Conservation (phyloP, 1,284 basidiomycete genomes). For the Rhodotorula sp. region DNA sequence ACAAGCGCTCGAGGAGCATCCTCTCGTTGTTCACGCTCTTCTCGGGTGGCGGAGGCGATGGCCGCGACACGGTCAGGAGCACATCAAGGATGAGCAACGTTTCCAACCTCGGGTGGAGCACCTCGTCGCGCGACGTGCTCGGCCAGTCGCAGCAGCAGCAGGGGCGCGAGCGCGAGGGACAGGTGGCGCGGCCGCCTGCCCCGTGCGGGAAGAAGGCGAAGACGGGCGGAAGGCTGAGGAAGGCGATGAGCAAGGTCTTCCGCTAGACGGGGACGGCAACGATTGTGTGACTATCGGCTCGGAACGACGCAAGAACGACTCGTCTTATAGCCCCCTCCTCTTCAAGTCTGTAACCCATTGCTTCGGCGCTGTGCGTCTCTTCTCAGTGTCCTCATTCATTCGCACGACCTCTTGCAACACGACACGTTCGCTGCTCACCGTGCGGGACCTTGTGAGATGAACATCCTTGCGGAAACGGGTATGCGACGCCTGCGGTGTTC, state of each 20-base stretch:
- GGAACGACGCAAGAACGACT: too few relatives aligned
- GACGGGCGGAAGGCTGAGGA: conserved; percentile 9
- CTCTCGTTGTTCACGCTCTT: conserved; percentile 28
- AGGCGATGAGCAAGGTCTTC: conserved; percentile 1
- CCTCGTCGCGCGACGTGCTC: not conserved
- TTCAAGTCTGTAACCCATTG: too few relatives aligned
- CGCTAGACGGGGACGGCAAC: not conserved
- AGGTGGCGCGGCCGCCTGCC: too few relatives aligned
- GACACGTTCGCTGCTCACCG: not conserved
- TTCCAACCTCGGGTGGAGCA: conserved; percentile 9
- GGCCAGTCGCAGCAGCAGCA: too few relatives aligned
- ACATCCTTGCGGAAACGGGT: too few relatives aligned
- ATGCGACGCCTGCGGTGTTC: too few relatives aligned
- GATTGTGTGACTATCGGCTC: too few relatives aligned
- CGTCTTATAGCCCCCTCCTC: too few relatives aligned
- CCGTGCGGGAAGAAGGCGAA: not conserved
- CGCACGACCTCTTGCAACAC: not conserved
- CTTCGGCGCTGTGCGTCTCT: too few relatives aligned
- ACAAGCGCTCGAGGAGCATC: conserved; percentile 26
- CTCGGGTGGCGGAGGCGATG: not conserved
- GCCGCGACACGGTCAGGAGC: not conserved
- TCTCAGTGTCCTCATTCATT: not conserved
- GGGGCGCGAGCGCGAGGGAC: too few relatives aligned
- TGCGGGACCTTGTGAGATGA: too few relatives aligned
- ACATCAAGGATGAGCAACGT: conserved; percentile 9